phyloP scores from a whole-genome alignment of 768 basidiomycete species.

The Suillus luteus region DNA sequence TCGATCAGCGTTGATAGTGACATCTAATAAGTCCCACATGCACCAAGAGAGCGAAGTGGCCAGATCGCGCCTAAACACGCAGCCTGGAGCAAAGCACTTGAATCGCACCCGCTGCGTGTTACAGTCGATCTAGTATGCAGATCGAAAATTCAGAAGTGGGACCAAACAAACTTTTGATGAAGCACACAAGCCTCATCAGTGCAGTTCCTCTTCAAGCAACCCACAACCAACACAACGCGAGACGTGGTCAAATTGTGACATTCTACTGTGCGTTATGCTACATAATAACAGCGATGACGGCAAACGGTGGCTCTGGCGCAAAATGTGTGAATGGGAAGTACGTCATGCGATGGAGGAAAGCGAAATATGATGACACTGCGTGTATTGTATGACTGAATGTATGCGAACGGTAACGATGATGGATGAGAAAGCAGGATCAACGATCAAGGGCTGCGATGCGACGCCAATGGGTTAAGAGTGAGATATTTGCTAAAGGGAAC shows the following conservation, averaged over 20 bases:
- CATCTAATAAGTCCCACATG: neutral
- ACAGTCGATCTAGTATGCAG: neutral
- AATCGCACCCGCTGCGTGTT: neutral
- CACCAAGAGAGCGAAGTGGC: neutral
- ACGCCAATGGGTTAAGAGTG: neutral
- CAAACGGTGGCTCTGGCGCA: neutral
- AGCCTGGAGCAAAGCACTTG: neutral
- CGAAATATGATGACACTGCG: neutral
- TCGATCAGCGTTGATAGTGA: neutral
- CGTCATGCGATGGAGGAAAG: neutral
- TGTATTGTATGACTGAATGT: constrained; percentile 1
- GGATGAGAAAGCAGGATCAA: neutral
- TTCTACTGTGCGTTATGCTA: neutral
- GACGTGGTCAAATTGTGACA: neutral
- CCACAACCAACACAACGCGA: neutral
- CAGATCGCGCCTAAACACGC: neutral
- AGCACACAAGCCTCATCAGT: neutral
- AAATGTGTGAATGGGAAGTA: neutral
- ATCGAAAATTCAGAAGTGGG: neutral
- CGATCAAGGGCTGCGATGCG: neutral
- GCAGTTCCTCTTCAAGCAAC: neutral
- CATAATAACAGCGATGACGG: neutral
- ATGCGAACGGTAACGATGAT: neutral
- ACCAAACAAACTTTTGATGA: neutral
- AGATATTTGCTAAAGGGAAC: neutral